Evolutionary conservation across 2,329 filamentous ascomycete species (phyloP).

Genomic region (Rutstroemia sp.): DNA sequence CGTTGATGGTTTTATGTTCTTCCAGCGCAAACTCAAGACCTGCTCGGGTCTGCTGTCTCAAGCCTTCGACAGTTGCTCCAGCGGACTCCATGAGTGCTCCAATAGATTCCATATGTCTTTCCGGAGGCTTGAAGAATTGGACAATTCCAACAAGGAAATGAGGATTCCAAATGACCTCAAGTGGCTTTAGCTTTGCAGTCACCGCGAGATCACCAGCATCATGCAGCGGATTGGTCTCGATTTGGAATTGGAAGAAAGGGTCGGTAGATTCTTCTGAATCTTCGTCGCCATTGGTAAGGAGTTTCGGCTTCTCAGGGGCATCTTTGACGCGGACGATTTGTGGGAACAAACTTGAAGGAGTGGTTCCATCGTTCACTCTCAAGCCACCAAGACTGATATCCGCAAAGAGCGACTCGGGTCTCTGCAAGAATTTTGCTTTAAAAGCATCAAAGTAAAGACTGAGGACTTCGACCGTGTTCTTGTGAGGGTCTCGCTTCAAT

Average conservation of each 20-base stretch:
- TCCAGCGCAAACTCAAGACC: constrained; percentile 93
- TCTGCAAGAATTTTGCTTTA: constrained; percentile 79
- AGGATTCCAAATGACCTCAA: constrained; percentile 97
- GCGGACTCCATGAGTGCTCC: constrained; percentile 91
- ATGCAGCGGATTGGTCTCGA: constrained; percentile 94
- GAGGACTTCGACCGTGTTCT: constrained; percentile 71
- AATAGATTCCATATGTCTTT: constrained; percentile 98
- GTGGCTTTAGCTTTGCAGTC: constrained; percentile 83
- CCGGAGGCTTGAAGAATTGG: constrained; percentile 93
- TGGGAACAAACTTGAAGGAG: constrained; percentile 80
- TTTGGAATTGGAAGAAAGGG: constrained; percentile 83
- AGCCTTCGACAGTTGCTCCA: constrained; percentile 87
- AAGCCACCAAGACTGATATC: constrained; percentile 88
- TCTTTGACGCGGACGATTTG: constrained; percentile 97
- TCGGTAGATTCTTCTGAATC: constrained; percentile 45
- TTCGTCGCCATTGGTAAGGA: constrained; percentile 31
- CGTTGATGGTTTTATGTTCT: constrained; percentile 97
- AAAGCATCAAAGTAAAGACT: constrained; percentile 93
- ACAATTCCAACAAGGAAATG: constrained; percentile 84
- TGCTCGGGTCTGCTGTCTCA: constrained; percentile 90
- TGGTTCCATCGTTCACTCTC: constrained; percentile 92
- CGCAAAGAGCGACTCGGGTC: constrained; percentile 83
- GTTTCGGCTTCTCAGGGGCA: constrained; percentile 46
- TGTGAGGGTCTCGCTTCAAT: constrained; percentile 75
- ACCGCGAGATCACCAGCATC: constrained; percentile 86